A percentile compares a stretch with the other conserved stretches of the same genome.
phyloP scores from a whole-genome alignment of 2,329 filamentous ascomycete genomes.

The Cytospora chrysosperma region DNA sequence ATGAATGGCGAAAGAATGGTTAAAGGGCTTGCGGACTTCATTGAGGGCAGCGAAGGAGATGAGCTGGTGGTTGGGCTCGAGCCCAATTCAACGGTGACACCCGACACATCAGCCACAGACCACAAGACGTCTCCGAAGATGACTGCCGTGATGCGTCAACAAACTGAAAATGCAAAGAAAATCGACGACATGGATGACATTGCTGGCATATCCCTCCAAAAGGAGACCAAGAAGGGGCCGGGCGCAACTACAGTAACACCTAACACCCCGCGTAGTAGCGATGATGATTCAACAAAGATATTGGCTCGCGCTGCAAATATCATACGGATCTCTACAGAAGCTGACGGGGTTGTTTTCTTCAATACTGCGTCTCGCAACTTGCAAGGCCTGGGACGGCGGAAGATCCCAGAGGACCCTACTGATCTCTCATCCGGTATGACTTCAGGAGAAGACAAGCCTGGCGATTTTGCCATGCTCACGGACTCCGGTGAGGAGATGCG shows the following conservation, averaged over 20 bases:
- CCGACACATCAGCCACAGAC: conserved; percentile 1
- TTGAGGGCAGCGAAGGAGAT: conserved; percentile 22
- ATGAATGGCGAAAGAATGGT: conserved; percentile 29
- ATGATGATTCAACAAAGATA: conserved; percentile 7
- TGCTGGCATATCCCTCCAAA: background rate
- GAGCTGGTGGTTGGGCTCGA: background rate
- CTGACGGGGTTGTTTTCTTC: conserved; percentile 40
- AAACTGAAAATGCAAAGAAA: conserved; percentile 14
- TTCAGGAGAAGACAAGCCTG: conserved; percentile 13
- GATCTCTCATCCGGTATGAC: conserved; percentile 17
- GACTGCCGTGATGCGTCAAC: conserved; percentile 18
- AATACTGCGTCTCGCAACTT: conserved; percentile 14
- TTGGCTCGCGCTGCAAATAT: conserved; percentile 44
- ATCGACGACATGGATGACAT: conserved; percentile 16
- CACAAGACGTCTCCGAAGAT: conserved; percentile 10
- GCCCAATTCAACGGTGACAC: background rate
- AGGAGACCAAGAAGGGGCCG: background rate
- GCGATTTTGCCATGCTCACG: background rate
- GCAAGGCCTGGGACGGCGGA: conserved; percentile 7
- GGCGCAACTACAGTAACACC: background rate
- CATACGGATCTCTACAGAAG: conserved; percentile 43
- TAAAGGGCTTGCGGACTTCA: conserved; percentile 28
- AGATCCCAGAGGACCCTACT: background rate
- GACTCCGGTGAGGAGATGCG: conserved; percentile 13
- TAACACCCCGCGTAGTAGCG: background rate